Base-by-base conservation (phyloP, 495 filamentous ascomycete genomes). In the Letharia columbiana region DNA sequence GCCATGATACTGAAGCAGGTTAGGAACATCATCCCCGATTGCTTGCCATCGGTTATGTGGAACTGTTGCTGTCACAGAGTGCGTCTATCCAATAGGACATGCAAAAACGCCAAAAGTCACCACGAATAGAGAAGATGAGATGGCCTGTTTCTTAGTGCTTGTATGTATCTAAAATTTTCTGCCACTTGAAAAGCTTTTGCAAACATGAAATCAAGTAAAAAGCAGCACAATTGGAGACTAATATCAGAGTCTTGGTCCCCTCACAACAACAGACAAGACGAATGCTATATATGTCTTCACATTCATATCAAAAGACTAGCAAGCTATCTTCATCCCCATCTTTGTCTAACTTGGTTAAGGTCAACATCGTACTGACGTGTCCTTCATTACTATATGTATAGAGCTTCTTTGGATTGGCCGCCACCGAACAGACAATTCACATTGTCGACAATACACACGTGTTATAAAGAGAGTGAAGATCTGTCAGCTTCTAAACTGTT, bases 401-500 rank as follows among this genome's bases (percentile, higher is more conserved):
- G 23, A 28, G 23, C 23, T 1, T 28, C 23, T 28, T 28, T 28
- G 23, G 23, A 44, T 15, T 44, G 20, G n/a, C 23, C 23, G 39
- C 41, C 60, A 44, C 60, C 18, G 8, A 47, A 20, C 31, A 37
- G 18, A 20, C 7, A 23, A 2, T 63, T 11, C n/a, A 42, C 10
- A 23, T 11, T n/a, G n/a, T 0, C 11, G 6, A 0, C 39, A 5
- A 33, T 13, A n/a, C n/a, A n/a, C n/a, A n/a, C n/a, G n/a, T n/a
- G n/a, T n/a, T n/a, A n/a, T n/a, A n/a, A n/a, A n/a, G n/a, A 42
- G 18, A 41, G 15, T 63, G 31, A 63, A 28, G 45, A 31, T 7
- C 1, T 18, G 9, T 28, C 11, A 15, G 17, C 64, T 66, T 66
- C 64, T 18, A 66, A 42, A 17, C 33, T 58, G 37, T 66, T 66